Percentiles rank a stretch among this genome's conserved stretches.
These are phyloP conservation scores for Mastigamoeba balamuthi DNA, from an alignment of 78 protist genomes.

Conservation along the genomic window DNA sequence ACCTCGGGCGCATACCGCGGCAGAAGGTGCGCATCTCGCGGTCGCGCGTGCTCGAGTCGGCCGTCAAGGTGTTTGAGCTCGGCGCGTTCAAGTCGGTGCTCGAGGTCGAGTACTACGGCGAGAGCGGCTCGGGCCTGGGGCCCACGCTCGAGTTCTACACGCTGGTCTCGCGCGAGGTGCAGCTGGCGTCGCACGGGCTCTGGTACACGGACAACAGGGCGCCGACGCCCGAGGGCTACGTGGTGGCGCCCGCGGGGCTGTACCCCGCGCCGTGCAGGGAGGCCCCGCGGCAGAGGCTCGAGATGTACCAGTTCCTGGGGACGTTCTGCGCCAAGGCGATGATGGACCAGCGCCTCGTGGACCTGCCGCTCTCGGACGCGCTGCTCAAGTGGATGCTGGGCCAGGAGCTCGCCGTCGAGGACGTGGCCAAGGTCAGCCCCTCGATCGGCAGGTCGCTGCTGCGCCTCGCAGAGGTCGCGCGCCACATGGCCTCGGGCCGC, in stretches of 20 bases:
- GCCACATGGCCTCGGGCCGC: too few species aligned
- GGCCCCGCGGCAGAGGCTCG: neutral
- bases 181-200: conserved; percentile 18
- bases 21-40: conserved; percentile 64
- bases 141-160: conserved; percentile 79
- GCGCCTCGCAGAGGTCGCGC: conserved; percentile 7
- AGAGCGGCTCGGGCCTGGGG: conserved; percentile 55
- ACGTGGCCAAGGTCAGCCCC: conserved; percentile 24
- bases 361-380: conserved; percentile 47
- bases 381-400: conserved; percentile 36
- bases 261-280: neutral
- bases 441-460: conserved; percentile 8
- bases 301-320: conserved; percentile 46
- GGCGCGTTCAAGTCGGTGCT: conserved; percentile 45
- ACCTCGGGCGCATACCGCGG: conserved; percentile 60
- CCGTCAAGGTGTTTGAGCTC: conserved; percentile 51
- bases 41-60: conserved; percentile 45
- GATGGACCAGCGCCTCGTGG: conserved; percentile 54
- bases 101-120: conserved; percentile 77
- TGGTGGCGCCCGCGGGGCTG: neutral
- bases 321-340: conserved; percentile 57
- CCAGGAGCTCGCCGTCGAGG: conserved; percentile 11
- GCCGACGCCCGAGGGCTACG: neutral
- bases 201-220: conserved; percentile 22
- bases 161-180: conserved; percentile 68